Conservation (phyloP, 805 yeast genomes). For the Diddensiella caesifluorescens region DNA sequence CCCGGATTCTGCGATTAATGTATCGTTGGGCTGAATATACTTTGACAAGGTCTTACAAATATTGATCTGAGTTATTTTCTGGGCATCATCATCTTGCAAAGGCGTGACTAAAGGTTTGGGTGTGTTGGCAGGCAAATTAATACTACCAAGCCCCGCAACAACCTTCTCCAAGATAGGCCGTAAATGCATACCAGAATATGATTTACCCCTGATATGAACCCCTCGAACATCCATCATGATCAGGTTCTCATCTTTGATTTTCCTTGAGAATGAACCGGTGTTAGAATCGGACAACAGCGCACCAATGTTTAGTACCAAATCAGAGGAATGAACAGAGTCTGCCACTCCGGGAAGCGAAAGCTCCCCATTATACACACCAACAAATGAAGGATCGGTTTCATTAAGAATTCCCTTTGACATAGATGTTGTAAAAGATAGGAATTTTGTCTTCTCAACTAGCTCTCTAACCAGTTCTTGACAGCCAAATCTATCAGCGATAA, state of each 20-base stretch:
- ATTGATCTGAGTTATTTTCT: constrained; percentile 37
- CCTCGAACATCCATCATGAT: constrained; percentile 51
- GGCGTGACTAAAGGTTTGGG: constrained; percentile 30
- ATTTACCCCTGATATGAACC: constrained; percentile 42
- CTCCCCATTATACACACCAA: constrained; percentile 69
- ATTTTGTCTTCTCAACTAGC: constrained; percentile 45
- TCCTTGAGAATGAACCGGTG: constrained; percentile 57
- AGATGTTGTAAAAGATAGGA: constrained; percentile 55
- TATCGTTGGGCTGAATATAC: constrained; percentile 56
- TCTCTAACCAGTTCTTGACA: constrained; percentile 41
- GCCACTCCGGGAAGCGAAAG: constrained; percentile 46
- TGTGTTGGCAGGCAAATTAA: constrained; percentile 25
- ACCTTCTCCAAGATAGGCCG: constrained; percentile 46
- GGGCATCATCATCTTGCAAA: constrained; percentile 19
- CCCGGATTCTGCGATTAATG: constrained; percentile 77
- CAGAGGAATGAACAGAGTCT: constrained; percentile 51
- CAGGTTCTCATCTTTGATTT: constrained; percentile 38
- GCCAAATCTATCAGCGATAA: constrained; percentile 58
- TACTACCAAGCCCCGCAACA: constrained; percentile 33
- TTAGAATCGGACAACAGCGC: constrained; percentile 62
- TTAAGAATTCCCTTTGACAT: constrained; percentile 71
- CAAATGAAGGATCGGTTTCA: constrained; percentile 58
- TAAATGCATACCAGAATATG: constrained; percentile 42
- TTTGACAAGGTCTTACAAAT: constrained; percentile 37
- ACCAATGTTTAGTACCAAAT: constrained; percentile 68